Evolutionary conservation across 2,329 filamentous ascomycete species (phyloP), one percentile per base, ranked within the genome.

Genomic region (Cordyceps cateniannulata): DNA sequence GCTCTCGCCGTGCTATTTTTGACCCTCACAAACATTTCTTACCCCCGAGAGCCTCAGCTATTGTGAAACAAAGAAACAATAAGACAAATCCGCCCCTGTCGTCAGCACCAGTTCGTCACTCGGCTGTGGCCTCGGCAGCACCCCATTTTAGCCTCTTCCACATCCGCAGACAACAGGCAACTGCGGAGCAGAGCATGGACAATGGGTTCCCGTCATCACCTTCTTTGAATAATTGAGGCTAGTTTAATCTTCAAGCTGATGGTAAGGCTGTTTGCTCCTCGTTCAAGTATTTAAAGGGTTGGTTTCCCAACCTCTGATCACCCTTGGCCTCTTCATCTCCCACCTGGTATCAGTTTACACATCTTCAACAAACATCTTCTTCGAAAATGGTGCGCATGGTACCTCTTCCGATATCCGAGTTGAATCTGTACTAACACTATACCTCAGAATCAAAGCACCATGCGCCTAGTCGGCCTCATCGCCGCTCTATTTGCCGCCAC

Each of bases 81-180:
- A 51, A 42, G 25, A 35, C 45, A 38, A 47, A 48, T 47, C 24
- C 56, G 20, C 48, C 24, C 38, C 14, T 12, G 8, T 35, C 38
- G 57, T 59, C 57, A 59, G 57, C 57, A 53, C 12, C 10, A 35
- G 35, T 49, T 59, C 24, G 38, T 52, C 49, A 35, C 55, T 38
- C 10, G 40, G 27, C 18, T 16, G 27, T 18, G 18, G 42, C 27
- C 57, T 25, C 18, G 47, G 35, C 57, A 22, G 48, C 38, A 29
- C 38, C 57, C 49, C 57, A 27, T 35, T 38, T 53, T 47, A 53
- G 48, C 48, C 40, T 59, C 56, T 5, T 35, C 40, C 48, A 47
- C 25, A 27, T 51, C 5, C 18, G 18, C 29, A 24, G 8, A 29
- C 12, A 50, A 18, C 32, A n/a, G 27, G 54, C 20, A 49, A n/a